phyloP scores from a whole-genome alignment of 768 basidiomycete species.

The Kwoniella mangroviensis region DNA sequence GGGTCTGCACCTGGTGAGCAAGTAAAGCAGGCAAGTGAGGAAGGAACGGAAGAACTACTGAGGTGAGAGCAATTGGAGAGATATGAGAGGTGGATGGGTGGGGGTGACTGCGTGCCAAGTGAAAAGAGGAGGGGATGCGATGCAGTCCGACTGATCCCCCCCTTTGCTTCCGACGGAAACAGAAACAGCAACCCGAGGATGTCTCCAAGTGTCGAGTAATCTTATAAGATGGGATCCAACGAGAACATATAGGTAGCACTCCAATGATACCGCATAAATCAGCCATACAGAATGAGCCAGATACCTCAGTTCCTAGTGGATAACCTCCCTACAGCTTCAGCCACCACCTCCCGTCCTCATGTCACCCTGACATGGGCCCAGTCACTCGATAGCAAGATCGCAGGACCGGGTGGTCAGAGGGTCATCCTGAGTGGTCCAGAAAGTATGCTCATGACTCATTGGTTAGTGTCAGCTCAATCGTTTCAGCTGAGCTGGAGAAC shows the following conservation, averaged over 20 bases:
- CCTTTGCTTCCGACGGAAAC: neutral
- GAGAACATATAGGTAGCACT: neutral
- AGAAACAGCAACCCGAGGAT: neutral
- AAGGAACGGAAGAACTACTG: neutral
- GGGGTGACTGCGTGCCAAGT: slow-evolving; percentile 3
- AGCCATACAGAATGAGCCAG: neutral
- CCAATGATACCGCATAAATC: no score
- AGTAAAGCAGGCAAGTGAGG: no score
- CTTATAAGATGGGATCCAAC: neutral
- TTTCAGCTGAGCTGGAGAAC: neutral
- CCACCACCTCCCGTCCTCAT: slow-evolving; percentile 36
- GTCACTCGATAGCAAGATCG: slow-evolving; percentile 76
- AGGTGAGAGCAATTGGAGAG: neutral
- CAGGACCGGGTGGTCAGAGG: slow-evolving; percentile 72
- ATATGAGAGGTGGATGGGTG: no score
- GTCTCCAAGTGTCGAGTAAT: no score
- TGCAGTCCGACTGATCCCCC: neutral
- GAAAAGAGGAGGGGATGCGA: neutral
- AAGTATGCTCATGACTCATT: slow-evolving; percentile 92
- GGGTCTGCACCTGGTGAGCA: no score
- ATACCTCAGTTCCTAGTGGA: slow-evolving; percentile 14
- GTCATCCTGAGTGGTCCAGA: slow-evolving; percentile 81
- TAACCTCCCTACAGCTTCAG: slow-evolving; percentile 3
- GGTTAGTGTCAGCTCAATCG: slow-evolving; percentile 62
- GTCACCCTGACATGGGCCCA: slow-evolving; percentile 62